Evolutionary conservation across 306 rosid species (phyloP).

Genomic region (Castanea mollissima): DNA sequence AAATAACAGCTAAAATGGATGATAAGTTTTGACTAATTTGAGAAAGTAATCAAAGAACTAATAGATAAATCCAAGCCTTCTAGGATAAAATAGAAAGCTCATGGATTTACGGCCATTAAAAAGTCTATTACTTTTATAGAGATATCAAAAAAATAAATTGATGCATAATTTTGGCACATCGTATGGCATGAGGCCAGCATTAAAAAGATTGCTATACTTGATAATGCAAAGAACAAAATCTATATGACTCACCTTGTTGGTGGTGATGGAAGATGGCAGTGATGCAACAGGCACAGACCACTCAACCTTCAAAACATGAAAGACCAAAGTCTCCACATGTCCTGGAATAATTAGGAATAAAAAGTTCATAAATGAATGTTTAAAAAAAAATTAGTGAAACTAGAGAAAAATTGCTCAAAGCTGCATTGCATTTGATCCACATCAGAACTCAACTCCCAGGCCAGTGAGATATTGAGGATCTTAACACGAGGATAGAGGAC

Average conservation of each 20-base stretch:
- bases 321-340: conserved; percentile 72
- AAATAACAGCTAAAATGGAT: background rate
- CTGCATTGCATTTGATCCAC: background rate
- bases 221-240: conserved; percentile 2
- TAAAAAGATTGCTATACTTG: background rate
- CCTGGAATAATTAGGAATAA: conserved; percentile 42
- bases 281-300: conserved; percentile 71
- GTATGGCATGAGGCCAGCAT: background rate
- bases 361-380: background rate
- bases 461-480: background rate
- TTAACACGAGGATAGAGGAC: background rate
- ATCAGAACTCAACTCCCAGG: background rate
- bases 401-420: background rate
- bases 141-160: background rate
- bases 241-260: conserved; percentile 44
- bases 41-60: background rate
- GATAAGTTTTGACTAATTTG: background rate
- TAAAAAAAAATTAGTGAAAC: background rate
- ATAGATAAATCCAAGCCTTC: background rate
- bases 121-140: background rate
- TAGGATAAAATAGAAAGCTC: background rate
- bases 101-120: background rate
- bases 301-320: conserved; percentile 72
- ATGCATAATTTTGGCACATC: background rate
- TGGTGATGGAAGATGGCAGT: conserved; percentile 74